These are phyloP conservation scores for Porcisia deanei DNA, from an alignment of 208 protist species.

Conservation along the genomic window DNA sequence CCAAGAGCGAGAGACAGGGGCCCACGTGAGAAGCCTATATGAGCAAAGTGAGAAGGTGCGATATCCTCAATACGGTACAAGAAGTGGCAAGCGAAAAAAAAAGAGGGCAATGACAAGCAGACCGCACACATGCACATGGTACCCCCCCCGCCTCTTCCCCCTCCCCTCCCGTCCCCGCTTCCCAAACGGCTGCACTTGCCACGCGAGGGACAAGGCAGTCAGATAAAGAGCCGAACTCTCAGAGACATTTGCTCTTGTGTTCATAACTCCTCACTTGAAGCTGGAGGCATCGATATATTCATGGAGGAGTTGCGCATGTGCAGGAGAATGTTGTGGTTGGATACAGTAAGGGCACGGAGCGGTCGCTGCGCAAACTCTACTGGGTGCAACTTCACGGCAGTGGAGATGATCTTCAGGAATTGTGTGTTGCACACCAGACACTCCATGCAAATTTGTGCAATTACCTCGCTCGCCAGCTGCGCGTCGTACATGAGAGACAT, in stretches of 20 bases:
- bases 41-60: no score
- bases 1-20: no score
- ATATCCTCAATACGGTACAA: no score
- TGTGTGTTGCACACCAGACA: constrained; percentile 77
- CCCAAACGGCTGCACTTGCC: no score
- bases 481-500: constrained; percentile 40
- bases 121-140: no score
- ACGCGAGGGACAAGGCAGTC: background rate
- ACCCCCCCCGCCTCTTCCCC: no score
- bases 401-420: constrained; percentile 54
- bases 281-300: constrained; percentile 18
- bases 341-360: constrained; percentile 57
- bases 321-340: constrained; percentile 77
- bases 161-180: no score
- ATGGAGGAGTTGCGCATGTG: constrained; percentile 80
- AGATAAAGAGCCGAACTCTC: background rate
- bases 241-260: background rate
- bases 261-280: background rate
- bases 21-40: no score
- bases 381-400: constrained; percentile 26
- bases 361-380: constrained; percentile 36
- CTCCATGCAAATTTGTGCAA: constrained; percentile 83
- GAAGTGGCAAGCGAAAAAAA: no score
- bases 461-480: constrained; percentile 50
- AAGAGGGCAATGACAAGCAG: no score